Percentiles rank a stretch among this genome's conserved stretches.
Conservation (phyloP, 345 rosid genomes). For the Trapa incisa region DNA sequence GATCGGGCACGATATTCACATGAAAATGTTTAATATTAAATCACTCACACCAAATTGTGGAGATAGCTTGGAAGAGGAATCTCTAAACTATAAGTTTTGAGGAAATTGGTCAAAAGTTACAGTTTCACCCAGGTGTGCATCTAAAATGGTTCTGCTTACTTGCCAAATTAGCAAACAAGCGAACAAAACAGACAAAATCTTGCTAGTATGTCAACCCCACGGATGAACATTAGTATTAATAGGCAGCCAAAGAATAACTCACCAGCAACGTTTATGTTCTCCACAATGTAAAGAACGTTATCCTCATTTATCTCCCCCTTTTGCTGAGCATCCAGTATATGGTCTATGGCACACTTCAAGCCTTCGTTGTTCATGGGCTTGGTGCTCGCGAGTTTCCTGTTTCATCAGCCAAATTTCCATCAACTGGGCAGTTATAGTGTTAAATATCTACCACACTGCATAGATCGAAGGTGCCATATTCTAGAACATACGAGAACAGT, state of each 20-base stretch:
- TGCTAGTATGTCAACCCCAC: too few relatives aligned
- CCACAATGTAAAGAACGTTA: conserved; percentile 92
- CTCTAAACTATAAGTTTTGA: neutral
- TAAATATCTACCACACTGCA: neutral
- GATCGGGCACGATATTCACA: too few relatives aligned
- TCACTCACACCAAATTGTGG: too few relatives aligned
- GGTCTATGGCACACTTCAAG: conserved; percentile 88
- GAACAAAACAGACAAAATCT: too few relatives aligned
- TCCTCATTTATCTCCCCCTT: conserved; percentile 96
- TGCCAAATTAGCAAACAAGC: too few relatives aligned
- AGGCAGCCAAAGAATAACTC: neutral
- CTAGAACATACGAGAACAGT: too few relatives aligned
- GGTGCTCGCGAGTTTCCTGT: conserved; percentile 64
- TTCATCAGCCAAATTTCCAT: neutral
- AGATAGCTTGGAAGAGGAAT: neutral
- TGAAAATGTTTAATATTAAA: too few relatives aligned
- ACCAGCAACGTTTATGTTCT: conserved; percentile 98
- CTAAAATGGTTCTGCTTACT: too few relatives aligned
- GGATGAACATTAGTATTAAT: too few relatives aligned
- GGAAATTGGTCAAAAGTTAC: too few relatives aligned
- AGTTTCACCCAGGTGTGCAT: too few relatives aligned
- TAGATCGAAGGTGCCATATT: too few relatives aligned
- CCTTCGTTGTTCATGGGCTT: conserved; percentile 46
- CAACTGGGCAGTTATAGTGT: neutral
- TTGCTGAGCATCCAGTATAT: conserved; percentile 73